Percentiles rank a stretch among this genome's conserved stretches.
Evolutionary conservation across 2,329 filamentous ascomycete species (phyloP).

Genomic region (Fusarium anthophilum): DNA sequence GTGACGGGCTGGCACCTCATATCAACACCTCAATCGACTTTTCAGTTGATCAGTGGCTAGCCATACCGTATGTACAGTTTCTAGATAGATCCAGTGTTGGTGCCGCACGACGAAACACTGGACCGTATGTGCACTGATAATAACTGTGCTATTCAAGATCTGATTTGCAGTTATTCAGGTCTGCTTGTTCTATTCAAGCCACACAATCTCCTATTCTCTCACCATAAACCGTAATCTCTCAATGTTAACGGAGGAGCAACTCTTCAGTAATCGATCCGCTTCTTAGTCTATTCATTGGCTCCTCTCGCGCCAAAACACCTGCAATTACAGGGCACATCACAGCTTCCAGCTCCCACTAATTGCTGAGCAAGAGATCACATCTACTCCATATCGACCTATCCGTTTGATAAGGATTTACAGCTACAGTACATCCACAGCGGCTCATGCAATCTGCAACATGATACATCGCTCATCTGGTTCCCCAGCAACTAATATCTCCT

Average conservation of each 20-base stretch:
- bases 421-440: neutral
- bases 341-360: neutral
- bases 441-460: neutral
- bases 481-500: slow-evolving; percentile 15
- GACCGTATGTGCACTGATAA: neutral
- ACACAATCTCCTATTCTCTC: neutral
- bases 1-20: neutral
- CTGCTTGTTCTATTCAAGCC: neutral
- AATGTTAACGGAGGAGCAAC: neutral
- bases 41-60: neutral
- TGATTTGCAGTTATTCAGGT: neutral
- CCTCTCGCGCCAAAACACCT: slow-evolving; percentile 28
- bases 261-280: slow-evolving; percentile 16
- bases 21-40: neutral
- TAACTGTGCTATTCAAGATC: neutral
- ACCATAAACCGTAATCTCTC: neutral
- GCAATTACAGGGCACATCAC: slow-evolving; percentile 26
- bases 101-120: neutral
- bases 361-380: neutral
- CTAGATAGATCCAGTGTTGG: neutral
- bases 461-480: neutral
- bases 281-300: slow-evolving; percentile 16
- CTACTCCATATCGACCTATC: neutral
- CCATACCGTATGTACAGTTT: neutral
- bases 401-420: neutral